Evolutionary conservation across 164 flowering plant genomes (phyloP), one percentile per base, ranked within the genome.

Genomic region (Paratinospora sagittata): DNA sequence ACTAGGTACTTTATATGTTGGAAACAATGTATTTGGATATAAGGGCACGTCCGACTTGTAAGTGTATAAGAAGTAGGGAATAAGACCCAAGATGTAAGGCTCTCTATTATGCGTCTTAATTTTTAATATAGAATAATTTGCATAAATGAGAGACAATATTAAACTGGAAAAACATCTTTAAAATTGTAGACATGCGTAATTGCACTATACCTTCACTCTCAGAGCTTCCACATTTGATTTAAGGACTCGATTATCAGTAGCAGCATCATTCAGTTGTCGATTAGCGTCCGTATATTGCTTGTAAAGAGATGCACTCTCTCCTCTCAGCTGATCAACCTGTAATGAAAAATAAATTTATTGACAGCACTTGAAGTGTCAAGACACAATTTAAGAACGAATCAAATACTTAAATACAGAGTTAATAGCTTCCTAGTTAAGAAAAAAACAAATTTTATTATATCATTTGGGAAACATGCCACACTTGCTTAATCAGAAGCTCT

Each of bases 161-260:
- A n/a, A n/a, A n/a, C n/a, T n/a, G n/a, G n/a, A n/a, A n/a, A n/a
- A n/a, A n/a, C n/a, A n/a, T n/a, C n/a, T n/a, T n/a, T n/a, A n/a
- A n/a, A n/a, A n/a, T 43, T 24, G 60, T 16, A 1, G 41, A 41
- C 58, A 34, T 0, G 11, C 43, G 8, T 57, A 21, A 34, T 37
- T 61, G 39, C 64, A 23, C n/a, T n/a, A n/a, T 81, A 92, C 98
- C 88, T 88, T 86, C 63, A 89, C 86, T 83, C 96, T 88, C 67
- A 93, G 63, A 69, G 93, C 90, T 76, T 85, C 95, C 8, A 93
- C 95, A 73, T 85, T 84, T 24, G 97, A 86, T 73, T 85, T 91
- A 17, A 93, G 90, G 26, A 90, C 89, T 16, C 90, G 74, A 61
- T 91, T 84, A 71, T 86, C 82, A 0, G 88, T 85, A 1, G 76